phyloP scores from a whole-genome alignment of 2,329 filamentous ascomycete species.

The Ambrosiella xylebori region DNA sequence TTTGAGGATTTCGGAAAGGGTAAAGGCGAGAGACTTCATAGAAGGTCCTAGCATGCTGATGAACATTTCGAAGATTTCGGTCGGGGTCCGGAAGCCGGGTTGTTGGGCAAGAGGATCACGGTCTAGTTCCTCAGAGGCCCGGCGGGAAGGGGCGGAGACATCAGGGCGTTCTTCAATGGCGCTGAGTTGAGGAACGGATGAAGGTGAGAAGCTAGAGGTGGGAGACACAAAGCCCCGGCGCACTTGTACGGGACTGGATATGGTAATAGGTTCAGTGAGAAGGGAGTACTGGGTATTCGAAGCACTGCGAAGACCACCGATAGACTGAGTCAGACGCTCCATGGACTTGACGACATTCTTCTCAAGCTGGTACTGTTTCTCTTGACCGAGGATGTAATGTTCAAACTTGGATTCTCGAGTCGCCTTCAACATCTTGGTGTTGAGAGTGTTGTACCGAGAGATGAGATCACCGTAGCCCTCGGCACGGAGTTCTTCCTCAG shows the following conservation, averaged over 20 bases:
- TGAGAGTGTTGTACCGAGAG: conserved; percentile 10
- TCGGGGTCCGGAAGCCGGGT: conserved; percentile 39
- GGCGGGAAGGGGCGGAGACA: conserved; percentile 1
- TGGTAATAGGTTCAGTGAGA: conserved; percentile 38
- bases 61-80: conserved; percentile 83
- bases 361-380: conserved; percentile 63
- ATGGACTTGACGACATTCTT: conserved; percentile 67
- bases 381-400: conserved; percentile 65
- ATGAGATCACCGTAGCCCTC: conserved; percentile 32
- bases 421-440: conserved; percentile 51
- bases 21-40: conserved; percentile 90
- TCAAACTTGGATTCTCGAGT: conserved; percentile 78
- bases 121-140: conserved; percentile 9
- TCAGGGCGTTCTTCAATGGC: conserved; percentile 13
- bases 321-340: conserved; percentile 69
- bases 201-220: conserved; percentile 12
- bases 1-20: conserved; percentile 71
- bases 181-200: conserved; percentile 17
- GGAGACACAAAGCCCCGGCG: conserved; percentile 7
- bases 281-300: conserved; percentile 78
- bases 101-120: conserved; percentile 6
- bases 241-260: not conserved
- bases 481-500: conserved; percentile 58
- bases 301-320: conserved; percentile 79
- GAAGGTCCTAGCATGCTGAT: conserved; percentile 79